Conservation (phyloP, 352 stramenopile genomes). For the Globisporangium alternatum region DNA sequence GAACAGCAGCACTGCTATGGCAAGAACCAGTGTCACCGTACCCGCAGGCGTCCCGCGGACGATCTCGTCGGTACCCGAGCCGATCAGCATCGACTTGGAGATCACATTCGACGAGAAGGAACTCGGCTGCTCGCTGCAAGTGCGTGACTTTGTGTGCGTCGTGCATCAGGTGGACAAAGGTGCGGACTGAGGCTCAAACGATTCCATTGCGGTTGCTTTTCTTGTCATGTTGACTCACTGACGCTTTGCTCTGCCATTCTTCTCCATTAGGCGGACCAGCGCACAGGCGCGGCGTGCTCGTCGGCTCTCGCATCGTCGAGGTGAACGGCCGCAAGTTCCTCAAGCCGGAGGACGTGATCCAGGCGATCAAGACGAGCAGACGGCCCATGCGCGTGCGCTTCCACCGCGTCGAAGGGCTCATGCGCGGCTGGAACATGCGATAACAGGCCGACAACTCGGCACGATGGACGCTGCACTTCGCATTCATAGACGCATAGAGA, state of each 20-base stretch:
- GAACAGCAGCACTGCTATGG: neutral
- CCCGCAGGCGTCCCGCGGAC: neutral
- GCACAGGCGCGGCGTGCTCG: constrained; percentile 50
- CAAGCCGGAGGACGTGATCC: constrained; percentile 46
- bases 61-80: constrained; percentile 63
- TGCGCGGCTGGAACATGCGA: constrained; percentile 53
- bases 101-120: constrained; percentile 55
- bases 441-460: neutral
- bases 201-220: neutral
- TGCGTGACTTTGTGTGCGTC: constrained; percentile 52
- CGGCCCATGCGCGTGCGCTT: constrained; percentile 65
- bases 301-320: constrained; percentile 61
- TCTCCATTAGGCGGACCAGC: constrained; percentile 40
- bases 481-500: constrained; percentile 17
- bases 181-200: constrained; percentile 5
- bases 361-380: constrained; percentile 43
- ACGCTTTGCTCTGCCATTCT: neutral
- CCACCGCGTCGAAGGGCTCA: constrained; percentile 76
- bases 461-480: neutral
- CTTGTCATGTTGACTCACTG: neutral
- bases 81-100: constrained; percentile 50
- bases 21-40: neutral
- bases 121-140: constrained; percentile 57
- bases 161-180: constrained; percentile 55
- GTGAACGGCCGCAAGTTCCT: constrained; percentile 59